phyloP scores from a whole-genome alignment of 1,284 basidiomycete genomes.

The Pascua guehoae region DNA sequence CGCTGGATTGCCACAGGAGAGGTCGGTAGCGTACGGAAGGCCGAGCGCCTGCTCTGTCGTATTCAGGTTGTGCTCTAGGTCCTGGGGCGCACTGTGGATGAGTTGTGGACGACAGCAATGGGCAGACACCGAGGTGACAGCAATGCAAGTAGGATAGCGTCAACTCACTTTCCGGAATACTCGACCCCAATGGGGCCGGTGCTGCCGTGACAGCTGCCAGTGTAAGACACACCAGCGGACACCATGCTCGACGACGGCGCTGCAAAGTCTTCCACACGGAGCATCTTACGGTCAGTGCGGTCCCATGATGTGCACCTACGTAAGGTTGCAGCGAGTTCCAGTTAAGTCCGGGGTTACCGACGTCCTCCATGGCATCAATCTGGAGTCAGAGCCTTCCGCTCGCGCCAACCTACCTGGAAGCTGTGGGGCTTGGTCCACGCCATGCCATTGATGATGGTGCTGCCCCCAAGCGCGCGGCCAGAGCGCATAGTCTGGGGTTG shows the following conservation, averaged over 20 bases:
- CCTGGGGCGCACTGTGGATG: constrained; percentile 22
- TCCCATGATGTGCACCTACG: constrained; percentile 14
- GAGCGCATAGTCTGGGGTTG: constrained; percentile 21
- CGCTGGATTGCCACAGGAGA: constrained; percentile 38
- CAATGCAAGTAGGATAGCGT: too few relatives aligned
- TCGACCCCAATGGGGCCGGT: constrained; percentile 29
- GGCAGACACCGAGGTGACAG: too few relatives aligned
- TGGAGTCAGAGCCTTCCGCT: constrained; percentile 8
- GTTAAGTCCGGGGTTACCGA: constrained; percentile 39
- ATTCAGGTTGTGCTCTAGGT: constrained; percentile 31
- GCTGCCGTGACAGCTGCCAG: constrained; percentile 21
- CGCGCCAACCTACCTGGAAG: constrained; percentile 32
- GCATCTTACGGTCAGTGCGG: constrained; percentile 27
- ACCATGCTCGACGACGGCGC: constrained; percentile 21
- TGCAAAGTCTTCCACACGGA: constrained; percentile 29
- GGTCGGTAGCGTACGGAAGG: constrained; percentile 31
- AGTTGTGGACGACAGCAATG: too few relatives aligned
- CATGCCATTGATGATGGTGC: constrained; percentile 47
- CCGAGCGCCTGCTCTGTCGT: constrained; percentile 22
- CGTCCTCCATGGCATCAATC: constrained; percentile 34
- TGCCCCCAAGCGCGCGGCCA: constrained; percentile 39
- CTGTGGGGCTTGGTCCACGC: constrained; percentile 42
- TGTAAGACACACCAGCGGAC: constrained; percentile 28
- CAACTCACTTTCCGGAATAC: too few relatives aligned
- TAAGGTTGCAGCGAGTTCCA: constrained; percentile 34